Evolutionary conservation across 495 filamentous ascomycete genomes (phyloP).

Genomic region (Bacidia gigantensis): DNA sequence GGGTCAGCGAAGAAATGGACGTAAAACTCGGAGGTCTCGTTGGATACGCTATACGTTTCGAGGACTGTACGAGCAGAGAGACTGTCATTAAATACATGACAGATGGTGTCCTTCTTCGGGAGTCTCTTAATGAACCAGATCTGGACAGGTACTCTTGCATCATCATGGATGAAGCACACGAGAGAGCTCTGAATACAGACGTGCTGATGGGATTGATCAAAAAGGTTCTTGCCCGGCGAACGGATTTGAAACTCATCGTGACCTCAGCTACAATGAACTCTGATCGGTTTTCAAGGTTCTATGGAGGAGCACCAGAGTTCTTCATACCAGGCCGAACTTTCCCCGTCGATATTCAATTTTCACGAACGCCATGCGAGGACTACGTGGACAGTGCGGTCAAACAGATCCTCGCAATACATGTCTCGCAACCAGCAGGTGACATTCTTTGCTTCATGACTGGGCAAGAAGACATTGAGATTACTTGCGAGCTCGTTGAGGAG

Average conservation of each 20-base stretch:
- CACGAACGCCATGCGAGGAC: slow-evolving; percentile 88
- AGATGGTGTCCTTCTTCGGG: slow-evolving; percentile 87
- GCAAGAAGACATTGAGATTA: slow-evolving; percentile 96
- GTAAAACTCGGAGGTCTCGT: slow-evolving; percentile 80
- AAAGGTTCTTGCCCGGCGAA: slow-evolving; percentile 78
- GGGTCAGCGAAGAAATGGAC: slow-evolving; percentile 98
- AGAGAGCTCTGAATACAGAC: slow-evolving; percentile 92
- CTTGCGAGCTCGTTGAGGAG: slow-evolving; percentile 85
- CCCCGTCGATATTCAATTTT: slow-evolving; percentile 92
- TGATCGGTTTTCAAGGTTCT: slow-evolving; percentile 91
- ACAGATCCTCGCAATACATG: slow-evolving; percentile 93
- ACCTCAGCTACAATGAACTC: slow-evolving; percentile 99
- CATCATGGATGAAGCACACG: slow-evolving; percentile 99
- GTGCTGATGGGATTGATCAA: slow-evolving; percentile 96
- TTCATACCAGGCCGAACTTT: slow-evolving; percentile 95
- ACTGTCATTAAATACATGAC: slow-evolving; percentile 99
- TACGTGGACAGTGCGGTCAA: slow-evolving; percentile 96
- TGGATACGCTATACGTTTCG: slow-evolving; percentile 97
- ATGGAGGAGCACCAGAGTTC: slow-evolving; percentile 94
- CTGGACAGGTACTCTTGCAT: slow-evolving; percentile 95
- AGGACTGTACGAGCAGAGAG: slow-evolving; percentile 91
- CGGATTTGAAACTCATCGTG: slow-evolving; percentile 92
- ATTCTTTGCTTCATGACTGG: slow-evolving; percentile 99
- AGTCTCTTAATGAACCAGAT: slow-evolving; percentile 81
- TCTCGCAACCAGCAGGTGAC: slow-evolving; percentile 80